Base-by-base conservation (phyloP, 2,329 filamentous ascomycete species). In the Sphaerulina vaccinii region DNA sequence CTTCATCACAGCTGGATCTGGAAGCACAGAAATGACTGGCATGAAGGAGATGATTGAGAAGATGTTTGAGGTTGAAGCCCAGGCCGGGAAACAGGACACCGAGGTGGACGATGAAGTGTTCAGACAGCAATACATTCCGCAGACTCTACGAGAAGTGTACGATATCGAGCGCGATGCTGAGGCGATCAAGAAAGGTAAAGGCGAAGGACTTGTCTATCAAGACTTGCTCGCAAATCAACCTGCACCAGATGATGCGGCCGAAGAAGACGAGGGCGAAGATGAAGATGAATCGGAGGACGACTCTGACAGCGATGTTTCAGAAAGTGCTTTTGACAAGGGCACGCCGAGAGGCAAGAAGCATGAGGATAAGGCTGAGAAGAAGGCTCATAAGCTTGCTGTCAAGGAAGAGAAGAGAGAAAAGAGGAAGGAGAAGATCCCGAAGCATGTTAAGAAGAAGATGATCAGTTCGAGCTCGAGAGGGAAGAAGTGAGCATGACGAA, bases 321-420 rank as follows among this genome's bases (percentile, higher is more conserved):
- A 73, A 18, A 46, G 46, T 68, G 36, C 74, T 69, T 45, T 72
- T 32, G 61, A 60, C 62, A 84, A 87, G 65, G 84, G 83, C 21
- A 73, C 72, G 23, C 90, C 90, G 2, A 78, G 90, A 27, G 91
- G 91, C 1, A 90, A 90, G 70, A 83, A 87, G 56, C 92, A 95
- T 64, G 86, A 93, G 68, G 90, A 96, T 64, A 96, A 96, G 72
- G 90, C 96, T 10, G 83, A 82, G 53, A 97, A 96, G 71, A 87
- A 85, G 76, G 83, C 83, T 59, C 93, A 96, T 70, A 99, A 99
- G 71, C 82, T 83, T 68, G 86, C 87, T 1, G 87, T 96, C 61
- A 99, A 97, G 74, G 92, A 96, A 65, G 92, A 91, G 65, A 96
- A 96, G 75, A 84, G 90, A 29, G 91, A 96, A 71, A 90, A 95